Base-by-base conservation (phyloP, 805 yeast genomes). In the Cyberlindnera nakhonratchasimensis region DNA sequence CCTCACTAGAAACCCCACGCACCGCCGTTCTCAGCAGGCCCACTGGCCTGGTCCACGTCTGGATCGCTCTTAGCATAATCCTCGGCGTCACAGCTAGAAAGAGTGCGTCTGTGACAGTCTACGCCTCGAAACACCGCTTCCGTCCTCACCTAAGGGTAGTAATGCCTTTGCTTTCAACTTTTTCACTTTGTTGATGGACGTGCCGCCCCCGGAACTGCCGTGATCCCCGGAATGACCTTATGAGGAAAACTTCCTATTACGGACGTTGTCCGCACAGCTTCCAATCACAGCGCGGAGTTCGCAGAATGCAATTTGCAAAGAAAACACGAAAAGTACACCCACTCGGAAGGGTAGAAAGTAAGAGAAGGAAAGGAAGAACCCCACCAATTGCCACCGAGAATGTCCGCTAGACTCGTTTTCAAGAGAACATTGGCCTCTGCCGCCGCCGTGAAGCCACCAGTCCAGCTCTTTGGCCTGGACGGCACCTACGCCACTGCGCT, bases 401-500 rank as follows among this genome's bases (percentile, higher is more conserved):
- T 48, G 51, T 40, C 49, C 28, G 40, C 44, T 37, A 45, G 47
- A 43, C 43, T 43, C 38, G 18, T 42, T 35, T 46, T 46, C 49
- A 50, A 42, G 44, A 83, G 90, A 72, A 70, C 82, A 44, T 65
- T 84, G 72, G 91, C 95, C 61, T 69, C 90, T 46, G 83, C 86
- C 55, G 66, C 81, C 59, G 46, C 76, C 45, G 77, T 77, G 60
- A 82, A 80, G 68, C 89, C 95, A 40, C 97, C 98, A 43, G 86
- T 91, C 51, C 96, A 89, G 77, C 77, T 91, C 65, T 91, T 78
- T 61, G 98, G 98, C 52, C 71, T 91, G 55, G 97, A 90, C 56
- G 99, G 98, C 63, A 89, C 98, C 52, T 91, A 91, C 69, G 99
- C 98, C 56, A 77, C 88, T 45, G 96, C 99, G 37, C 77, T 93